Conservation (phyloP, 1,284 basidiomycete species). For the Exsudoporus floridanus region DNA sequence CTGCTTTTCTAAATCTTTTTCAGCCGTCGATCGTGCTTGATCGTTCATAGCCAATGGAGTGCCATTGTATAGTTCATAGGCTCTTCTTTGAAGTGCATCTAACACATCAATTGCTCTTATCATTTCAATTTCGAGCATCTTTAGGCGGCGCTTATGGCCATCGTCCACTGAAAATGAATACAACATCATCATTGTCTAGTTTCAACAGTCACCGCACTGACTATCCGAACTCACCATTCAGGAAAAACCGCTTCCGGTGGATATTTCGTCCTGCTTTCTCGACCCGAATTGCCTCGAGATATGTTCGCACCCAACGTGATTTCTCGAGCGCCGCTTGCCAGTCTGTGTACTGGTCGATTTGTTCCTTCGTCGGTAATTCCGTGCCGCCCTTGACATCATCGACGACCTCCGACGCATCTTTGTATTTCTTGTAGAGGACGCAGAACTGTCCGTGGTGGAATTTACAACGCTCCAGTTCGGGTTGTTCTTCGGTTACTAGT, state of each 20-base stretch:
- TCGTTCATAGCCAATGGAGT: neutral
- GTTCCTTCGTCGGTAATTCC: conserved; percentile 20
- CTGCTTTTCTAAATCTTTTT: conserved; percentile 1
- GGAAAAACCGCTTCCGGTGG: conserved; percentile 29
- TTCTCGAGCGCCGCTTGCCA: conserved; percentile 21
- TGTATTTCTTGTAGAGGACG: conserved; percentile 31
- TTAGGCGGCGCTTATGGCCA: conserved; percentile 33
- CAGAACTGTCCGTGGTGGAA: conserved; percentile 32
- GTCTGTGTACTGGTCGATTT: conserved; percentile 23
- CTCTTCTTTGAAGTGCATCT: conserved; percentile 24
- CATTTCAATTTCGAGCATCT: conserved; percentile 32
- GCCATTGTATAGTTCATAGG: conserved; percentile 15
- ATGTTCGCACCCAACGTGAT: conserved; percentile 24
- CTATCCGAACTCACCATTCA: conserved; percentile 24
- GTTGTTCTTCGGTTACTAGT: conserved; percentile 23
- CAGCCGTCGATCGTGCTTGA: neutral
- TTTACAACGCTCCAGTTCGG: conserved; percentile 22
- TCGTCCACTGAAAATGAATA: conserved; percentile 24
- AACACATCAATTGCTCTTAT: conserved; percentile 21
- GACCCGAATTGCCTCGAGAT: conserved; percentile 34
- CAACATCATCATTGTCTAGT: neutral
- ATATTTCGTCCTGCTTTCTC: conserved; percentile 32
- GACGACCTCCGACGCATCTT: conserved; percentile 32
- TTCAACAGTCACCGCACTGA: neutral
- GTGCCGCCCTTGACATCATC: conserved; percentile 19